phyloP scores from a whole-genome alignment of 257 asterid genomes.

The Solanum lycopersicoides region DNA sequence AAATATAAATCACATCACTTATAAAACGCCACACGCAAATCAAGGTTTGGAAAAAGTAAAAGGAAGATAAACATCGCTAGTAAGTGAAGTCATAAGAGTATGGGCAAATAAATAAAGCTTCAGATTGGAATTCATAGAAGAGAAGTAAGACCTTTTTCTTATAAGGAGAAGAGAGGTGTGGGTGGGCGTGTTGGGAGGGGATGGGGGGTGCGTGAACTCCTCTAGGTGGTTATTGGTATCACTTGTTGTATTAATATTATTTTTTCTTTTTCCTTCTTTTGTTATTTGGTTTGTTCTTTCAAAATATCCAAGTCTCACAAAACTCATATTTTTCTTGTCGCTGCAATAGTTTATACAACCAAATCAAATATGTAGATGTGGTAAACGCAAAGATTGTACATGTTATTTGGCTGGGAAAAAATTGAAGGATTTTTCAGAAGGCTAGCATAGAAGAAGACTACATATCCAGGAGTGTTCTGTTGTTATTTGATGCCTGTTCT shows the following conservation, averaged over 20 bases:
- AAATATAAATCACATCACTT: constrained; percentile 3
- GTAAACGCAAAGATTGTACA: not conserved
- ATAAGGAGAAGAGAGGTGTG: too few relatives aligned
- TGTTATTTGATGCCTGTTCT: not conserved
- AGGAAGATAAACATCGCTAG: not conserved
- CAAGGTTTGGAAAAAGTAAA: not conserved
- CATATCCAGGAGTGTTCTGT: not conserved
- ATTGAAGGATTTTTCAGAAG: not conserved
- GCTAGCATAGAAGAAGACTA: not conserved
- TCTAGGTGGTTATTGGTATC: not conserved
- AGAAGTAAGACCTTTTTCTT: not conserved
- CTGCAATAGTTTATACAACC: not conserved
- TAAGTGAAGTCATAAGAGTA: not conserved
- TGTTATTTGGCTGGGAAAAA: not conserved
- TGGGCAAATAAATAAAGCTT: not conserved
- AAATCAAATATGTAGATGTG: not conserved
- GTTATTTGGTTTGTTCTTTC: not conserved
- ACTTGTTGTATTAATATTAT: not conserved
- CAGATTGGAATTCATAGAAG: not conserved
- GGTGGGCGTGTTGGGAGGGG: too few relatives aligned
- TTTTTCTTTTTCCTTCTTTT: not conserved
- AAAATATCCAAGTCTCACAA: not conserved
- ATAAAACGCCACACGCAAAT: constrained; percentile 2
- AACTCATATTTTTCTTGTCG: not conserved
- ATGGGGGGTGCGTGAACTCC: not conserved